Base-by-base conservation (phyloP, 371 early-diverging fungal species). In the Mucor circinelloides region DNA sequence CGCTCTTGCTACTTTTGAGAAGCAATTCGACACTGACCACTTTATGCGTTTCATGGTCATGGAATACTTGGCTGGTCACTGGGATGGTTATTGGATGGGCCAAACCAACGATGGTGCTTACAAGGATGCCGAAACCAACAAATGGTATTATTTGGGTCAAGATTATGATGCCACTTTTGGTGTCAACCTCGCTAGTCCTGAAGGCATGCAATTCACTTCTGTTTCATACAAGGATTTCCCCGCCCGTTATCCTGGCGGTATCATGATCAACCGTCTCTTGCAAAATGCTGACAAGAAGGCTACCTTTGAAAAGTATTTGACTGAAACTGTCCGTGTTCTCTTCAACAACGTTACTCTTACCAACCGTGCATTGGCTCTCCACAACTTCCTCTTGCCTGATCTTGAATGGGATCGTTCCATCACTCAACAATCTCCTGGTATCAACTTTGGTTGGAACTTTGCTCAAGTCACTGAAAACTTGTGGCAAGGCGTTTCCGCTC, bases 121-220 rank as follows among this genome's bases (percentile, higher is more conserved):
- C 69, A 78, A 80, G 42, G 87, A 87, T 52, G 76, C 73, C 31
- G 74, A 74, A 10, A 75, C 79, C 68, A 72, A 79, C 61, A 73
- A 63, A 21, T 83, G 83, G 82, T 82, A 78, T 69, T 86, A 69
- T 65, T 59, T 86, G 31, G 84, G 64, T 40, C 73, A 73, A 75
- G 86, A 86, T 46, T 86, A 76, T 52, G 86, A 86, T 65, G 86
- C 76, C 25, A 86, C 86, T 42, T 86, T 86, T 66, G 86, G 86
- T 72, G 74, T 86, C 67, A 86, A 84, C 63, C 61, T 83, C 30
- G 80, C 64, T 32, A 69, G 55, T 13, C 56, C 63, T 23, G 75
- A 82, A 44, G 67, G 67, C 42, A 59, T 55, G 15, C 66, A 38
- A 15, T 82, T 77, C 44, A 54, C 74, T 32, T 60, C 63, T 44